phyloP scores from a whole-genome alignment of 83 land plant genomes.

The Thuja plicata region DNA sequence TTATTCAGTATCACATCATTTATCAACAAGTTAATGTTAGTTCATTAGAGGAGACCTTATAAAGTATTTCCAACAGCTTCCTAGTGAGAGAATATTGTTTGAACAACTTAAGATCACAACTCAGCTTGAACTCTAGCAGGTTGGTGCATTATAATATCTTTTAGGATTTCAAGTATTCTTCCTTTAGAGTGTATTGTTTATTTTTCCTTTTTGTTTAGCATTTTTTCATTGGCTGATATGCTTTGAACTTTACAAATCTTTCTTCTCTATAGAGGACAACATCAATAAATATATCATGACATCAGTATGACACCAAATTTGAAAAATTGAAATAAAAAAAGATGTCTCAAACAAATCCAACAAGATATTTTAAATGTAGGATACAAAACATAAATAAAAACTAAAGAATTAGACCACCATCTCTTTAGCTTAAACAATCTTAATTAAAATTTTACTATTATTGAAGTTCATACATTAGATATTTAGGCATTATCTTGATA shows the following conservation, averaged over 20 bases:
- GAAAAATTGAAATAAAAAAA: no score
- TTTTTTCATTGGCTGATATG: neutral
- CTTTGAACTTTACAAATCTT: conserved; percentile 70
- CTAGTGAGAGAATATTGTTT: conserved; percentile 82
- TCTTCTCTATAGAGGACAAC: conserved; percentile 93
- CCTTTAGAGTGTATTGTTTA: neutral
- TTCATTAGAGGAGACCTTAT: conserved; percentile 92
- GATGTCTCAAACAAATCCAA: no score
- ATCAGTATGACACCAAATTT: no score
- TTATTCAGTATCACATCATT: conserved; percentile 85
- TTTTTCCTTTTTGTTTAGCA: neutral
- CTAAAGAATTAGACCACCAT: no score
- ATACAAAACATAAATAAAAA: no score
- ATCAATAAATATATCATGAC: no score
- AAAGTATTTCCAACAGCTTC: conserved; percentile 81
- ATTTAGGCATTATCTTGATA: no score
- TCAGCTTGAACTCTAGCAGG: conserved; percentile 97
- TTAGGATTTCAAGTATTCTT: conserved; percentile 12
- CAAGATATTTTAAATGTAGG: no score
- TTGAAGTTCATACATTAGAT: no score
- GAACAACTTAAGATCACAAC: conserved; percentile 95
- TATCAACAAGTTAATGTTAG: conserved; percentile 92
- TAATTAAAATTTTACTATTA: no score
- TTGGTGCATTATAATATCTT: conserved; percentile 14
- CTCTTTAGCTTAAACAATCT: no score